Conservation (phyloP, 129 eudicot species). For the Centaurea solstitialis region DNA sequence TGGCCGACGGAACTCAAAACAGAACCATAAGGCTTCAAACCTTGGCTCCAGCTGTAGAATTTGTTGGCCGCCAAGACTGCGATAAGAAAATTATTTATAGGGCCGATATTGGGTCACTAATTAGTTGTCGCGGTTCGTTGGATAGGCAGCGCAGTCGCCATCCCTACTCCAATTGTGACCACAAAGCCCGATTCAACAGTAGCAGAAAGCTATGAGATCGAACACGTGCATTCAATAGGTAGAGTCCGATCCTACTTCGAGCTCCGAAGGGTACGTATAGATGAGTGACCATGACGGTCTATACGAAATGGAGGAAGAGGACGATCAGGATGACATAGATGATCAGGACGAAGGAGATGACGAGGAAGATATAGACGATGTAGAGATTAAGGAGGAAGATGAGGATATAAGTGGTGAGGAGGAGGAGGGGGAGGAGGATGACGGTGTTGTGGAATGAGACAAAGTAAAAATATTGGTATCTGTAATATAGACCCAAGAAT, state of each 20-base stretch:
- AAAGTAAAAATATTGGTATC: no score
- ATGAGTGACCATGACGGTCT: background rate
- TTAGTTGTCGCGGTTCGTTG: background rate
- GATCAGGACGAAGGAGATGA: background rate
- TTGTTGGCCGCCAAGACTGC: no score
- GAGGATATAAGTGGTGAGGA: background rate
- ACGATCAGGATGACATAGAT: background rate
- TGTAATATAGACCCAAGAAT: background rate
- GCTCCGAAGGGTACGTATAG: background rate
- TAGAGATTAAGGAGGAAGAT: background rate
- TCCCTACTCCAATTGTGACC: background rate
- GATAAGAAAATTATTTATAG: background rate
- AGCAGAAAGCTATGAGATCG: background rate
- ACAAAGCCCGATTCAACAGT: background rate
- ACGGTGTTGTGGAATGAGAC: background rate
- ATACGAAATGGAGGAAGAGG: background rate
- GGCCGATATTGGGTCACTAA: background rate
- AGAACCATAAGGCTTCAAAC: background rate
- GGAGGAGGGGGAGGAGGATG: conserved; percentile 1
- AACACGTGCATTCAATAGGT: background rate
- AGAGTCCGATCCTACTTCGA: background rate
- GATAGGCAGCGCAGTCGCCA: background rate
- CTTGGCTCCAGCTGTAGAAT: background rate
- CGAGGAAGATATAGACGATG: background rate
- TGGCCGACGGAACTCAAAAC: background rate